Percentiles rank a stretch among this genome's conserved stretches.
Conservation (phyloP, 768 basidiomycete species). For the Candolleomyces aberdarensis region DNA sequence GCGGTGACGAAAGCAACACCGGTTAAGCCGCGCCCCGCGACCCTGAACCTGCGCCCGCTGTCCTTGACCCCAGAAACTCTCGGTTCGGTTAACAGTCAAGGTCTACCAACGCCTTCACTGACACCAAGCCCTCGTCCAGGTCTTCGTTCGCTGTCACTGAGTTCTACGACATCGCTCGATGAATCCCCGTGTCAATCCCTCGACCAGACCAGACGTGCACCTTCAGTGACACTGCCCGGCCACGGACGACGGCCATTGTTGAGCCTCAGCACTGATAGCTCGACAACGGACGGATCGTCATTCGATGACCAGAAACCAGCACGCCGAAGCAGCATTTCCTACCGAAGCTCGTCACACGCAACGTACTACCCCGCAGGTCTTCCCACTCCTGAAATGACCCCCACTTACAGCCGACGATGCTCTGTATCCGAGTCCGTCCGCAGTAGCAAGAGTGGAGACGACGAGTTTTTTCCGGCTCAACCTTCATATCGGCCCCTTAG, state of each 20-base stretch:
- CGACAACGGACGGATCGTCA: conserved; percentile 23
- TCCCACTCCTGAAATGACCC: conserved; percentile 76
- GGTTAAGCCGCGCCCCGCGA: conserved; percentile 61
- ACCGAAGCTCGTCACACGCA: conserved; percentile 53
- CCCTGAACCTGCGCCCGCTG: conserved; percentile 64
- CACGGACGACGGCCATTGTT: conserved; percentile 27
- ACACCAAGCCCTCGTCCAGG: conserved; percentile 49
- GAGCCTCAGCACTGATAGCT: conserved; percentile 31
- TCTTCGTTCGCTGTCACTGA: conserved; percentile 52
- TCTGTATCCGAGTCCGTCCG: conserved; percentile 28
- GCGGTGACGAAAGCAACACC: conserved; percentile 35
- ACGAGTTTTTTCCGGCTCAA: conserved; percentile 41
- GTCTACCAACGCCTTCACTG: conserved; percentile 51
- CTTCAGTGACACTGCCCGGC: conserved; percentile 14
- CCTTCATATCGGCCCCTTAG: conserved; percentile 53
- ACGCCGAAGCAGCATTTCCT: conserved; percentile 72
- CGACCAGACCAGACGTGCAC: neutral
- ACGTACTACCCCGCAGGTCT: conserved; percentile 38
- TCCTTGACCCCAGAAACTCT: conserved; percentile 58
- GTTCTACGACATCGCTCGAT: conserved; percentile 19
- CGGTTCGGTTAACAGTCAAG: conserved; percentile 19
- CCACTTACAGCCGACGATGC: conserved; percentile 39
- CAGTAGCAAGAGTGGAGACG: conserved; percentile 34
- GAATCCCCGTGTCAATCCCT: conserved; percentile 21
- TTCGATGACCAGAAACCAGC: conserved; percentile 31